A percentile compares a stretch with the other conserved stretches of the same genome.
These are phyloP conservation scores for Hansenula lynferdii DNA, from an alignment of 1,139 yeast genomes.

Conservation along the genomic window DNA sequence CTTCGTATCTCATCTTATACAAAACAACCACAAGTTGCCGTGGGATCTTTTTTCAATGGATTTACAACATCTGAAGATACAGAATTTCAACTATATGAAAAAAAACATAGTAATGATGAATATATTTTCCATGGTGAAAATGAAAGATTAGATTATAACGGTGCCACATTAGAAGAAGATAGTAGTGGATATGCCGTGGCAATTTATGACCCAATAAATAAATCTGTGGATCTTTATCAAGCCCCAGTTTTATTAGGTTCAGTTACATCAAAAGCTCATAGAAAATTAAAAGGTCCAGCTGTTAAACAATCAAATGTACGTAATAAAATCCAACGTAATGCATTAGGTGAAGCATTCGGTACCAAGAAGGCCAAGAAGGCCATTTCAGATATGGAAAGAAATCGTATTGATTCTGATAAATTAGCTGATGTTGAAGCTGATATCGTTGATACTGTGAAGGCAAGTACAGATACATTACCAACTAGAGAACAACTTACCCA, in stretches of 20 bases:
- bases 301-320: conserved; percentile 48
- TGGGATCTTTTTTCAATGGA: conserved; percentile 67
- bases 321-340: conserved; percentile 60
- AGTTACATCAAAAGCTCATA: conserved; percentile 50
- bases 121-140: conserved; percentile 74
- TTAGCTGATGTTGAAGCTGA: conserved; percentile 72
- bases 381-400: conserved; percentile 72
- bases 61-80: conserved; percentile 55
- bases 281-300: conserved; percentile 52
- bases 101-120: conserved; percentile 36
- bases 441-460: conserved; percentile 75
- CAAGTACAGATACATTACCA: conserved; percentile 69
- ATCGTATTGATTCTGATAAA: conserved; percentile 80
- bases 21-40: conserved; percentile 29
- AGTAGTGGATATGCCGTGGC: conserved; percentile 53
- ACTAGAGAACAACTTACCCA: conserved; percentile 52
- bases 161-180: conserved; percentile 41
- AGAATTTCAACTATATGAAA: conserved; percentile 57
- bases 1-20: conserved; percentile 14
- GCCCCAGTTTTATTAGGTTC: conserved; percentile 54
- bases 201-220: conserved; percentile 57
- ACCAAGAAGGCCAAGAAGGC: conserved; percentile 95
- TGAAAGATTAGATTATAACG: conserved; percentile 68
- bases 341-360: conserved; percentile 95
- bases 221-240: conserved; percentile 55